phyloP scores from a whole-genome alignment of 495 filamentous ascomycete genomes.

The Clohesyomyces aquaticus region DNA sequence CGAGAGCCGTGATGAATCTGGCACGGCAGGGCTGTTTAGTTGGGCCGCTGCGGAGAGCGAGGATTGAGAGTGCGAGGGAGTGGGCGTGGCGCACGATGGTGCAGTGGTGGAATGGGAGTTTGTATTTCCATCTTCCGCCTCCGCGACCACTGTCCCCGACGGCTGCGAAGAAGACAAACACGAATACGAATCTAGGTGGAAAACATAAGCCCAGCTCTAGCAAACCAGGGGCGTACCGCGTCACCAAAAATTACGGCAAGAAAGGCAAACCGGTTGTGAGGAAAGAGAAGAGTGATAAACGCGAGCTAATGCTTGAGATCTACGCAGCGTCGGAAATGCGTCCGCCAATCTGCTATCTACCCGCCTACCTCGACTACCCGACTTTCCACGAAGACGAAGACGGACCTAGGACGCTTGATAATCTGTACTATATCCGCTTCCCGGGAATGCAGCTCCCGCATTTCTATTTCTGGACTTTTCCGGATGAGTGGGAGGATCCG shows the following conservation, averaged over 20 bases:
- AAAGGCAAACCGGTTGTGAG: background rate
- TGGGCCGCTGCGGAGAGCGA: conserved; percentile 15
- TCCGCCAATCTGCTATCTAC: conserved; percentile 29
- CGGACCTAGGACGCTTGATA: background rate
- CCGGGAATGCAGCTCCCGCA: conserved; percentile 22
- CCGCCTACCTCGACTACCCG: conserved; percentile 26
- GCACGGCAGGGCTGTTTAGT: conserved; percentile 25
- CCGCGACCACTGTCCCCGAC: background rate
- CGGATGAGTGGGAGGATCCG: conserved; percentile 27
- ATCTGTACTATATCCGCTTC: conserved; percentile 32
- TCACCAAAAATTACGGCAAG: background rate
- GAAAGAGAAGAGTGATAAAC: conserved; percentile 22
- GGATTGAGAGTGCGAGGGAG: conserved; percentile 14
- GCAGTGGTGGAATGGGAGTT: conserved; percentile 20
- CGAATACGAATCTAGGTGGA: too few species aligned
- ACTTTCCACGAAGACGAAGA: background rate
- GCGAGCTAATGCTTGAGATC: conserved; percentile 12
- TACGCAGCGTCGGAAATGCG: conserved; percentile 11
- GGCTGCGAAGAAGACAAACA: background rate
- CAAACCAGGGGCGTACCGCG: too few species aligned
- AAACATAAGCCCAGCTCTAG: too few species aligned
- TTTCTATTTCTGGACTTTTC: conserved; percentile 31
- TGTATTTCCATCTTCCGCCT: conserved; percentile 24
- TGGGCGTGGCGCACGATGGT: conserved; percentile 25
- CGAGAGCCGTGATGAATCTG: background rate